Percentiles rank a stretch among this genome's conserved stretches.
Evolutionary conservation across 768 basidiomycete genomes (phyloP).

Genomic region (Leucocoprinus leucothites): DNA sequence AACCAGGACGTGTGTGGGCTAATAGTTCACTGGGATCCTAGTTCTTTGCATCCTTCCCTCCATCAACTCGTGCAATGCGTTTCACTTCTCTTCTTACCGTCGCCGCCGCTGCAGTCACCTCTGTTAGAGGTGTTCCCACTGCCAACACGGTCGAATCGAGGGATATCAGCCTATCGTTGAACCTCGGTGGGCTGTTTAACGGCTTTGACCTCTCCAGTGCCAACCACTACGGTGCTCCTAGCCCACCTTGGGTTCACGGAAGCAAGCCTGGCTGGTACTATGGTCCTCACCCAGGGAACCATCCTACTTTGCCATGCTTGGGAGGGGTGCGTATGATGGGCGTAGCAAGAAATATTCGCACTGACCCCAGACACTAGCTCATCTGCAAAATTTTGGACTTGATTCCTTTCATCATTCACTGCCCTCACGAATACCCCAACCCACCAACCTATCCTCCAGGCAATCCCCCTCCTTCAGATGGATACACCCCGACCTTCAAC

Average conservation of each 20-base stretch:
- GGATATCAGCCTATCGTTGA: constrained; percentile 5
- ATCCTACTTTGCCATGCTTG: constrained; percentile 22
- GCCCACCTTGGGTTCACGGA: constrained; percentile 28
- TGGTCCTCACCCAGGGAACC: constrained; percentile 23
- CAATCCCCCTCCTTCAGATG: constrained; percentile 18
- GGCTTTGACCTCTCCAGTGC: constrained; percentile 4
- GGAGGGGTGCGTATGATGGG: constrained; percentile 18
- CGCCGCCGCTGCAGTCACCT: neutral
- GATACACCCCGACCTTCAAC: constrained; percentile 23
- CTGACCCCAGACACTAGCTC: neutral
- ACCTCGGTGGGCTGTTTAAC: constrained; percentile 4
- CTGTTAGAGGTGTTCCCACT: neutral
- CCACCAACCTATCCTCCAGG: constrained; percentile 22
- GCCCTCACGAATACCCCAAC: constrained; percentile 23
- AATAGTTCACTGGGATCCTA: neutral
- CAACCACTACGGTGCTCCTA: constrained; percentile 32
- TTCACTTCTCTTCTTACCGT: neutral
- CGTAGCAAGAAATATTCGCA: constrained; percentile 13
- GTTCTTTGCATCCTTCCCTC: neutral
- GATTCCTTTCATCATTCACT: constrained; percentile 30
- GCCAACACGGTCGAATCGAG: neutral
- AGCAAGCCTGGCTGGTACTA: constrained; percentile 37
- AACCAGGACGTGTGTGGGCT: neutral
- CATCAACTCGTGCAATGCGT: neutral
- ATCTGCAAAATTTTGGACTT: constrained; percentile 13